These are phyloP conservation scores for Ascochyta rabiei DNA, from an alignment of 2,329 filamentous ascomycete species.

Conservation along the genomic window DNA sequence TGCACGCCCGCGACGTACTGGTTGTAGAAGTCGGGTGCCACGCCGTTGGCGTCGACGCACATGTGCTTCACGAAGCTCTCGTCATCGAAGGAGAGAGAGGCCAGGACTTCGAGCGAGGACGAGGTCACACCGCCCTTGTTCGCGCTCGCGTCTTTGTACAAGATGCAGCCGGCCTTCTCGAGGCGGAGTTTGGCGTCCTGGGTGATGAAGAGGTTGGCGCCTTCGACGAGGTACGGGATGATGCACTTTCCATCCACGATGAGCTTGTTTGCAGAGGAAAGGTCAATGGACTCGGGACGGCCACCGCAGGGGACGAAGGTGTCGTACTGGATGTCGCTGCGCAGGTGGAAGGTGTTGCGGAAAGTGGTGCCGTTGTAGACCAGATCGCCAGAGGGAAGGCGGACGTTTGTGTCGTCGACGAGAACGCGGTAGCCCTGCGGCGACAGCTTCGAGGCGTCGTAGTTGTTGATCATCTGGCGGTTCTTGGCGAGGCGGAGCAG, in stretches of 20 bases:
- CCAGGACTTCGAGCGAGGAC: constrained; percentile 93
- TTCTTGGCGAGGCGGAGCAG: constrained; percentile 82
- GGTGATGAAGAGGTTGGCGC: constrained; percentile 97
- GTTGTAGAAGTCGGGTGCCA: constrained; percentile 87
- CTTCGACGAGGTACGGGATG: constrained; percentile 96
- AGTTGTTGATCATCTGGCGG: constrained; percentile 88
- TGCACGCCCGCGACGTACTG: constrained; percentile 93
- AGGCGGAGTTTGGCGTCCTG: constrained; percentile 96
- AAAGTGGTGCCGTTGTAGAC: constrained; percentile 92
- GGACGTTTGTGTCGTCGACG: constrained; percentile 87
- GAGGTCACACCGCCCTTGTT: constrained; percentile 99
- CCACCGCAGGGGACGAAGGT: constrained; percentile 95
- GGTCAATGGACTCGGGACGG: constrained; percentile 93
- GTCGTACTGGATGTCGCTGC: constrained; percentile 75
- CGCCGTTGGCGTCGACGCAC: constrained; percentile 80
- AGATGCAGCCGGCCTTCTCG: constrained; percentile 90
- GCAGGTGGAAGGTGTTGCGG: constrained; percentile 96
- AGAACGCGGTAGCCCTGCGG: constrained; percentile 87
- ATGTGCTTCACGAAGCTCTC: constrained; percentile 87
- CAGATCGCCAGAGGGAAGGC: constrained; percentile 83
- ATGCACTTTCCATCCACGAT: constrained; percentile 87
- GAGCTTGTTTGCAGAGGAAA: constrained; percentile 82
- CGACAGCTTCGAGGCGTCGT: constrained; percentile 84
- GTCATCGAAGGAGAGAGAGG: constrained; percentile 93
- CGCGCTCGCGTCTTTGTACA: constrained; percentile 97